A percentile compares a stretch with the other conserved stretches of the same genome.
Evolutionary conservation across 83 land plant genomes (phyloP).

Genomic region (Isoetes engelmannii): DNA sequence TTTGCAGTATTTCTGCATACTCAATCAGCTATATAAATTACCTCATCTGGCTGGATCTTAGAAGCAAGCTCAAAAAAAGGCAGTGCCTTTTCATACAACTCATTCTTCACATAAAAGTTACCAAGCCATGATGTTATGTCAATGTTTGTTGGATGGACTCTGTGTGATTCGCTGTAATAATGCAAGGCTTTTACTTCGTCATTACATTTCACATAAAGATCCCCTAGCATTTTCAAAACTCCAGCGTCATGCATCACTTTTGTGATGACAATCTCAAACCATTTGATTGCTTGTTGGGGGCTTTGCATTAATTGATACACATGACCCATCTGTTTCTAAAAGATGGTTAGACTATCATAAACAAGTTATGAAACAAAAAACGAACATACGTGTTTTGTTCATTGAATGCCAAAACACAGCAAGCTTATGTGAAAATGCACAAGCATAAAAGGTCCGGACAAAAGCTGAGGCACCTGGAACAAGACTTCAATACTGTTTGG

Average conservation of each 20-base stretch:
- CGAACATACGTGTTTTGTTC: too few species aligned
- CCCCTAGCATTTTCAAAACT: slow-evolving; percentile 31
- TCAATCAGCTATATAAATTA: background rate
- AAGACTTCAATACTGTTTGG: slow-evolving; percentile 34
- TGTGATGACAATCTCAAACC: slow-evolving; percentile 34
- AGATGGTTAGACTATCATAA: background rate
- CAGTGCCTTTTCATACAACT: slow-evolving; percentile 41
- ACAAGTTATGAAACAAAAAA: background rate
- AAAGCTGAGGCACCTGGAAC: slow-evolving; percentile 25
- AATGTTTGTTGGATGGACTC: slow-evolving; percentile 37
- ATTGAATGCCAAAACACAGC: too few species aligned
- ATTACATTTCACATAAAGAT: slow-evolving; percentile 27
- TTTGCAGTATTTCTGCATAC: background rate
- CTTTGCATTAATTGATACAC: slow-evolving; percentile 30
- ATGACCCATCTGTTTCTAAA: slow-evolving; percentile 32
- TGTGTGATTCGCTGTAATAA: slow-evolving; percentile 39
- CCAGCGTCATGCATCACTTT: slow-evolving; percentile 40
- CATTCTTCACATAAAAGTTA: slow-evolving; percentile 32
- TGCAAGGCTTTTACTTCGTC: slow-evolving; percentile 42
- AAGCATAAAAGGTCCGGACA: background rate
- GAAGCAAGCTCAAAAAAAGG: slow-evolving; percentile 39
- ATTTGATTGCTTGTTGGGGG: slow-evolving; percentile 33
- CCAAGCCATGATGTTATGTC: slow-evolving; percentile 37
- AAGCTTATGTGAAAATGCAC: too few species aligned
- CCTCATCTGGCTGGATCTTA: slow-evolving; percentile 38